These are phyloP conservation scores for Cercospora canescens DNA, from an alignment of 2,329 filamentous ascomycete genomes.

Conservation along the genomic window DNA sequence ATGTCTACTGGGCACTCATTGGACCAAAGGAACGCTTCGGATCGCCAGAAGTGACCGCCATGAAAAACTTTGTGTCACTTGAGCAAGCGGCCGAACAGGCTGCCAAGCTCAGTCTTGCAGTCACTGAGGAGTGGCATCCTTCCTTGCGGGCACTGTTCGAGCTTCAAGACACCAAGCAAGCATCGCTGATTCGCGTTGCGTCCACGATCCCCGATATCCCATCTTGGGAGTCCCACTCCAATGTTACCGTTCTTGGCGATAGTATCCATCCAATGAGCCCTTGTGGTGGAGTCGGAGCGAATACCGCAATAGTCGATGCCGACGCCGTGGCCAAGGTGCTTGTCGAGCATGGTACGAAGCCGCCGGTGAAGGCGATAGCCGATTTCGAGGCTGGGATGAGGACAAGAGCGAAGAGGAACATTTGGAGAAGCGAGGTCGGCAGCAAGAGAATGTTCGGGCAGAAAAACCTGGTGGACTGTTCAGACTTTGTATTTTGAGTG, in stretches of 20 bases:
- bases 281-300: conserved; percentile 48
- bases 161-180: conserved; percentile 28
- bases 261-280: conserved; percentile 50
- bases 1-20: conserved; percentile 28
- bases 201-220: conserved; percentile 37
- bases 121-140: conserved; percentile 26
- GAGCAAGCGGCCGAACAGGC: conserved; percentile 11
- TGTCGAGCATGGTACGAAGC: conserved; percentile 32
- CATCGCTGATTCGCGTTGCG: conserved; percentile 37
- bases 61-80: conserved; percentile 3
- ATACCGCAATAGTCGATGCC: conserved; percentile 47
- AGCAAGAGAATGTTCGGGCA: conserved; percentile 31
- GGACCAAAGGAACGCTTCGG: conserved; percentile 25
- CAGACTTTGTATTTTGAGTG: neutral
- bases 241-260: conserved; percentile 47
- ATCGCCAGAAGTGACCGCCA: neutral
- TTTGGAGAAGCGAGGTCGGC: conserved; percentile 27
- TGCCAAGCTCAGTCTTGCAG: conserved; percentile 18
- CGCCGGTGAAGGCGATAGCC: conserved; percentile 32
- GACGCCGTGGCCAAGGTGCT: conserved; percentile 43
- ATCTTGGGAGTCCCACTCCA: conserved; percentile 33
- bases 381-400: conserved; percentile 41
- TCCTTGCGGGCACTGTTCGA: conserved; percentile 24
- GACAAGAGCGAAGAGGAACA: conserved; percentile 36
- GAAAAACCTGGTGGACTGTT: conserved; percentile 23